phyloP scores from a whole-genome alignment of 1,284 basidiomycete genomes.

The Cystobasidium pallidum region DNA sequence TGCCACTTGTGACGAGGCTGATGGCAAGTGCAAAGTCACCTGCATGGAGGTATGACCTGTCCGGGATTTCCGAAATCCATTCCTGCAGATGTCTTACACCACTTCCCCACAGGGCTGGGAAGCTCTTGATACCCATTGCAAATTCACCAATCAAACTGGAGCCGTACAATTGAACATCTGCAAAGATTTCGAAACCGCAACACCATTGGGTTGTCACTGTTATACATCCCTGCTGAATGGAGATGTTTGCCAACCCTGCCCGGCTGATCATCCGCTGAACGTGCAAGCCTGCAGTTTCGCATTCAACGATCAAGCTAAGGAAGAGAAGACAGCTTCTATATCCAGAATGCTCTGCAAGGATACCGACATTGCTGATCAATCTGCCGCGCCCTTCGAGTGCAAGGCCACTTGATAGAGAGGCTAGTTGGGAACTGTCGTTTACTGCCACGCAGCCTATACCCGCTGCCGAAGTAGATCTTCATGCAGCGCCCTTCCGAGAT shows the following conservation, averaged over 20 bases:
- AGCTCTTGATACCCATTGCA: background rate
- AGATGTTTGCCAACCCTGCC: background rate
- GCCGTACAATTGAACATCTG: background rate
- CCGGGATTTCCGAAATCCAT: no score
- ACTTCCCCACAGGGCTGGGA: constrained; percentile 5
- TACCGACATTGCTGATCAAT: background rate
- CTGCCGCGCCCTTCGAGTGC: background rate
- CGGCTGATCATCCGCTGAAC: background rate
- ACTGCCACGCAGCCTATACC: no score
- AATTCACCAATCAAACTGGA: background rate
- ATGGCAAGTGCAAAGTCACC: background rate
- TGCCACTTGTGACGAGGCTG: background rate
- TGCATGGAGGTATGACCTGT: constrained; percentile 1
- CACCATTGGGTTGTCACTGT: constrained; percentile 1
- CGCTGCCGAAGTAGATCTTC: no score
- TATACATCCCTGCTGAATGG: background rate
- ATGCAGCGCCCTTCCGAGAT: no score
- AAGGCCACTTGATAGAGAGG: background rate
- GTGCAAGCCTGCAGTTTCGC: background rate
- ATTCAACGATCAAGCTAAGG: background rate
- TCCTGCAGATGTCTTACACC: no score
- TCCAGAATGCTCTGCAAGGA: background rate
- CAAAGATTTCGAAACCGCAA: constrained; percentile 10
- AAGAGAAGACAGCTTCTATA: background rate
- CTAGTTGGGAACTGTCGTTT: no score